A percentile compares a stretch with the other conserved stretches of the same genome.
Evolutionary conservation across 495 filamentous ascomycete species (phyloP).

Genomic region (Hypoxylon cercidicola): DNA sequence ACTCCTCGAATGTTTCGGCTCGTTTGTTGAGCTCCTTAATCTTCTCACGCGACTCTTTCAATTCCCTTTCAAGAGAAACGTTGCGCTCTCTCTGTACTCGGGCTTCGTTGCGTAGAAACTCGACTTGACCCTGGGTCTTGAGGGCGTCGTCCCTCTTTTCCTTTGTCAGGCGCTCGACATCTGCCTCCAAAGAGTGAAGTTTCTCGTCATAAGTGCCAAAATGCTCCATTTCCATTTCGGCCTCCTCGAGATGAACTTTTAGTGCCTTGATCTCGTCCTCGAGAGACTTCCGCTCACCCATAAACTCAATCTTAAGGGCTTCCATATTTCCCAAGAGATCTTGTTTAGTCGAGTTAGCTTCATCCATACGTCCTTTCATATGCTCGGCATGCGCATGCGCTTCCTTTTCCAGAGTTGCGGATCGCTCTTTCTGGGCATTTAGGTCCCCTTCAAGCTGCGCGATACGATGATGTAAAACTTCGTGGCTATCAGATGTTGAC

Average conservation of each 20-base stretch:
- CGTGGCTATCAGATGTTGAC: conserved; percentile 47
- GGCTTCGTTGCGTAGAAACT: conserved; percentile 66
- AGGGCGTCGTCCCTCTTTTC: conserved; percentile 67
- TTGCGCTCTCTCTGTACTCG: conserved; percentile 63
- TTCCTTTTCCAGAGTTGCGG: conserved; percentile 68
- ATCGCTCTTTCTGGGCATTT: conserved; percentile 61
- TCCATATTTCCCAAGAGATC: conserved; percentile 96
- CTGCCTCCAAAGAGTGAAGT: conserved; percentile 72
- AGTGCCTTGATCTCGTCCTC: conserved; percentile 80
- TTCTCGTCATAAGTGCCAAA: conserved; percentile 76
- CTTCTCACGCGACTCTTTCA: conserved; percentile 64
- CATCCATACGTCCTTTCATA: conserved; percentile 77
- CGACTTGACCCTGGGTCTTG: conserved; percentile 64
- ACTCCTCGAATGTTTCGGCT: conserved; percentile 58
- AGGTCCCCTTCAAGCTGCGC: conserved; percentile 86
- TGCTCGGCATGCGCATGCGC: conserved; percentile 65
- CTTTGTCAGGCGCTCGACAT: conserved; percentile 70
- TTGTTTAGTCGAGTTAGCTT: conserved; percentile 89
- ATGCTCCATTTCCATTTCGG: conserved; percentile 89
- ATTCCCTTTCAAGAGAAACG: conserved; percentile 62
- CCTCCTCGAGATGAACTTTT: conserved; percentile 80
- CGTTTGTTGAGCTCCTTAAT: conserved; percentile 60
- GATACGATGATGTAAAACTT: conserved; percentile 65
- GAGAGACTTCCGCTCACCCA: conserved; percentile 80
- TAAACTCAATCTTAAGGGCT: conserved; percentile 87